Evolutionary conservation across 148 eudicot species (phyloP).

Genomic region (Nyssa sinensis): DNA sequence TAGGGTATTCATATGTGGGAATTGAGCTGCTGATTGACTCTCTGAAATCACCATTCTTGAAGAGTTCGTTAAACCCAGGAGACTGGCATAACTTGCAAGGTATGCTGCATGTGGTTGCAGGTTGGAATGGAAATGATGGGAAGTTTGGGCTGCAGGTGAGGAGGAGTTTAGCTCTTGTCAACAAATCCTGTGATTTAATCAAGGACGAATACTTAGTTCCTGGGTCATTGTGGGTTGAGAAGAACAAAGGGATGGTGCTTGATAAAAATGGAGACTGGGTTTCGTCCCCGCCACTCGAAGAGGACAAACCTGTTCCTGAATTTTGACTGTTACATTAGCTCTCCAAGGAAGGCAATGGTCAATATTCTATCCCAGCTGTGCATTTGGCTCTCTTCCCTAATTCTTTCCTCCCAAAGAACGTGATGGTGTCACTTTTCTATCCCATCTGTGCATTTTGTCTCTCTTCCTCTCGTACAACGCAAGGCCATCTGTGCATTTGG

Average conservation of each 20-base stretch:
- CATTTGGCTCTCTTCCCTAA: no score
- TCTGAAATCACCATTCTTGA: background rate
- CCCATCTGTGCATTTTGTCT: no score
- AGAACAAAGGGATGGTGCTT: background rate
- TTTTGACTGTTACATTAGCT: background rate
- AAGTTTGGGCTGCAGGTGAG: background rate
- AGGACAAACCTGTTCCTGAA: conserved; percentile 36
- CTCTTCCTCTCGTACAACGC: no score
- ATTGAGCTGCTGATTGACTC: background rate
- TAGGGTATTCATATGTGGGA: no score
- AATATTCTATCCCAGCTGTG: background rate
- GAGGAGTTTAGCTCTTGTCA: background rate
- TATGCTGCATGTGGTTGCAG: background rate
- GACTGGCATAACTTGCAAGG: background rate
- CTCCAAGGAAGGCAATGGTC: no score
- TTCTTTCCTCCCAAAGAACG: no score
- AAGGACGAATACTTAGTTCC: background rate
- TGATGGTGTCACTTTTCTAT: no score
- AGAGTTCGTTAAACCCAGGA: background rate
- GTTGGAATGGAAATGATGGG: background rate
- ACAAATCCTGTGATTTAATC: background rate
- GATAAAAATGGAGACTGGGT: background rate
- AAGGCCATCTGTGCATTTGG: no score
- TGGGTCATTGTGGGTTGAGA: background rate
- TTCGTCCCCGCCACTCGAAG: background rate